Base-by-base conservation (phyloP, 2,329 filamentous ascomycete species). In the Chaetomium sp. region DNA sequence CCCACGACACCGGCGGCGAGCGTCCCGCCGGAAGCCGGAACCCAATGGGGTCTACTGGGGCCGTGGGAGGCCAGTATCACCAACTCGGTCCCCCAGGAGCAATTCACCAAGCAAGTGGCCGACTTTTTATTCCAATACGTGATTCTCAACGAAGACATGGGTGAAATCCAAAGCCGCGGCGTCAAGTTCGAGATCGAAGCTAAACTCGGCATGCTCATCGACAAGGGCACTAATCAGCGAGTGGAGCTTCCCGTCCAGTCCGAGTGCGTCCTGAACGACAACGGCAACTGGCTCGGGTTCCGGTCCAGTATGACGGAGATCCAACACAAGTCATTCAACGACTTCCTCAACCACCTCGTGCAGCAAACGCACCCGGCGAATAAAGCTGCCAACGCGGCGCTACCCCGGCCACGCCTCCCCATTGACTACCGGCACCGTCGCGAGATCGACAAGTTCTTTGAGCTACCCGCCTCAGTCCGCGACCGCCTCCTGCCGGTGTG, bases 131-230 rank as follows among this genome's bases (percentile, higher is more conserved):
- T 88, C 74, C 75, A 85, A 56, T 82, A 90, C 62, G 88, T 95
- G 21, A 83, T 95, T 7, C 80, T 83, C 59, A 87, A 87, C 66
- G 81, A 84, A n/a, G 86, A 91, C 69, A 82, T 88, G 45, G 83
- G 83, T 35, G 87, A 90, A 70, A 84, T 90, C 23, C 77, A 80
- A 19, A 84, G 84, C 59, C 83, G 85, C 19, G 87, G 87, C 7
- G 89, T 93, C 16, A 85, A 92, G 66, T 88, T 97, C 60, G 95
- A 99, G 77, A 91, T 99, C 62, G 95, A 99, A 78, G 95, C 93
- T 10, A 98, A 98, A 76, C 82, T 98, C 56, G 95, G 95, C 21
- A 89, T 87, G 29, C 82, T 98, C 16, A 85, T 94, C 64, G 88
- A 92, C 75, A 87, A 87, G 73, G 85, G 89, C 66, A 90, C 87